Evolutionary conservation across 2,329 filamentous ascomycete genomes (phyloP).

Genomic region (Aureobasidium sp.): DNA sequence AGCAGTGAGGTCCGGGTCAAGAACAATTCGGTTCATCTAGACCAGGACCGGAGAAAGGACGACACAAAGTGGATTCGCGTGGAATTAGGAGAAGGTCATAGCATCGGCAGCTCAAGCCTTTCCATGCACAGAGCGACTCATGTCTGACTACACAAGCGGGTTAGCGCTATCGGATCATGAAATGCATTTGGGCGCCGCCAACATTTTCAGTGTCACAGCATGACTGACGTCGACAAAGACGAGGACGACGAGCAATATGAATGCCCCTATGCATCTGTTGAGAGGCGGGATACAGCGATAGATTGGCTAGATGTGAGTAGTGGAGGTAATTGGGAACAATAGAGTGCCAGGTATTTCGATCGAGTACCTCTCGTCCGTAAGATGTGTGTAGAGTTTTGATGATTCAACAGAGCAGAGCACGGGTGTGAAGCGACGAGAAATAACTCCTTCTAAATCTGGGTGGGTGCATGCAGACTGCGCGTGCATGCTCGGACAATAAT

Average conservation of each 20-base stretch:
- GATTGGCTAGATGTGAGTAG: not conserved
- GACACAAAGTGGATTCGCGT: not conserved
- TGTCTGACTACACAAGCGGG: not conserved
- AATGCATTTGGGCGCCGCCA: not conserved
- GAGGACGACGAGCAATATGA: not conserved
- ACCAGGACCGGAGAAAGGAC: not conserved
- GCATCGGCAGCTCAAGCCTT: conserved; percentile 12
- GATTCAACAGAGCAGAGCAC: not conserved
- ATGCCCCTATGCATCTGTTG: too few relatives aligned
- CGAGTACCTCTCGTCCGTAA: conserved; percentile 5
- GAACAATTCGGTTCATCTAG: not conserved
- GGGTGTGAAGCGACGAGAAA: not conserved
- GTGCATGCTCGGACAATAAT: conserved; percentile 4
- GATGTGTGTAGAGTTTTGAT: not conserved
- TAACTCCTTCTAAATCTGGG: conserved; percentile 2
- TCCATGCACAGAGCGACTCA: conserved; percentile 5
- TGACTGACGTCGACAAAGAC: not conserved
- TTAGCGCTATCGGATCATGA: conserved; percentile 7
- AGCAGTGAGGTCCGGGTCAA: not conserved
- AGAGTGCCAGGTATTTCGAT: not conserved
- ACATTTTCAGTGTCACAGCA: not conserved
- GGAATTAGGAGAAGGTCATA: conserved; percentile 6
- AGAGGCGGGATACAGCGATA: not conserved
- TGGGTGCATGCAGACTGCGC: conserved; percentile 9
- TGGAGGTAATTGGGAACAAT: not conserved